phyloP scores from a whole-genome alignment of 1,284 basidiomycete genomes.

The Somion occarium region DNA sequence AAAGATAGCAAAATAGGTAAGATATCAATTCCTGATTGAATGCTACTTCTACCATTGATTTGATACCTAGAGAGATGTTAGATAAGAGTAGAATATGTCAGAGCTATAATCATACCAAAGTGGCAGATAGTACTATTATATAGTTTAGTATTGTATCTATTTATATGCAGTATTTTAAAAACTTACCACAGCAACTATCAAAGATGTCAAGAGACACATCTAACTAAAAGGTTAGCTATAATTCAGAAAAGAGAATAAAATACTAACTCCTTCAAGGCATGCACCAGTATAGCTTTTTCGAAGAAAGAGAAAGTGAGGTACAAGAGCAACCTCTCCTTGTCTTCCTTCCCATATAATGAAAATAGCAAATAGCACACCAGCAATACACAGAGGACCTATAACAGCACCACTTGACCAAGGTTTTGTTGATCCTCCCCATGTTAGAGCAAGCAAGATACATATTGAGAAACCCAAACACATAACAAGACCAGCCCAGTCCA shows the following conservation, averaged over 20 bases:
- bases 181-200: not conserved
- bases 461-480: constrained; percentile 23
- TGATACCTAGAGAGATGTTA: constrained; percentile 8
- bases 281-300: not conserved
- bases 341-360: not conserved
- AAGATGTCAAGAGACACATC: not conserved
- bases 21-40: constrained; percentile 8
- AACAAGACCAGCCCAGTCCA: constrained; percentile 32
- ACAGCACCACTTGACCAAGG: constrained; percentile 30
- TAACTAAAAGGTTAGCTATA: not conserved
- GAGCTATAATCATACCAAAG: not conserved
- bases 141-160: not conserved
- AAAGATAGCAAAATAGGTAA: constrained; percentile 10
- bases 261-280: not conserved
- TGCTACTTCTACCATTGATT: constrained; percentile 7
- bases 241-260: not conserved
- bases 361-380: not conserved
- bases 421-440: constrained; percentile 36
- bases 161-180: not conserved
- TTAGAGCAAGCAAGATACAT: constrained; percentile 32
- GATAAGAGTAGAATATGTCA: not conserved
- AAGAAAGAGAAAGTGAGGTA: not conserved
- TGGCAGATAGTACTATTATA: constrained; percentile 9
- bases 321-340: not conserved
- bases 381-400: constrained; percentile 12